Base-by-base conservation (phyloP, 768 basidiomycete genomes). In the Lactarius pseudohatsudake region DNA sequence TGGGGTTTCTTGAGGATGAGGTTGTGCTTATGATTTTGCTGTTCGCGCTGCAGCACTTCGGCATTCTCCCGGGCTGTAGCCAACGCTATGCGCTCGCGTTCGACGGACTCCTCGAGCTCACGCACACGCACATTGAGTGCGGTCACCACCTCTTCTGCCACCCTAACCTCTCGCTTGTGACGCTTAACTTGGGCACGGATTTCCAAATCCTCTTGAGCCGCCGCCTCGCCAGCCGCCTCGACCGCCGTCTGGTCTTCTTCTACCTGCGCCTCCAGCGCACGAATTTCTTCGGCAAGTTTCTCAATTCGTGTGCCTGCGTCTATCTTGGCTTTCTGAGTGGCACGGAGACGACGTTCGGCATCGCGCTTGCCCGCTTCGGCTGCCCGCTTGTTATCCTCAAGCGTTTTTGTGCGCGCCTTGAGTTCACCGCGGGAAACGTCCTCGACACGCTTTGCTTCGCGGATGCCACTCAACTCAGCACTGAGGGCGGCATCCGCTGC, bases 321-420 rank as follows among this genome's bases (percentile, higher is more conserved):
- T 72, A 91, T 88, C 40, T 89, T 85, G 67, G 83, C 79, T 53
- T 74, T 81, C 74, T 87, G 86, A 18, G 85, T 86, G n/a, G 82
- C 80, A 72, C 87, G 90, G 66, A 96, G 81, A 71, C 88, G 88
- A 80, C 92, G 94, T 77, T 98, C 96, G 4, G 90, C 93, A 57
- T 98, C 96, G 55, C 87, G 84, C 74, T 87, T 90, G 60, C 81
- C 77, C 59, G 84, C 81, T 77, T 99, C 97, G 13, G 94, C 93
- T 34, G 80, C 80, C 38, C 96, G 88, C 76, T 89, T 91, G 62
- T 86, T 79, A 75, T 99, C 96, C 71, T 99, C 96, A 2, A 98
- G 79, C 2, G 81, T 75, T 77, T 96, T 96, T 57, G 91, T 91
- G 58, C 89, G 87, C n/a, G 83, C 76, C 76, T 94, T 95, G 63